Conservation (phyloP, 257 asterid genomes). For the Solanum megistacrolobum region DNA sequence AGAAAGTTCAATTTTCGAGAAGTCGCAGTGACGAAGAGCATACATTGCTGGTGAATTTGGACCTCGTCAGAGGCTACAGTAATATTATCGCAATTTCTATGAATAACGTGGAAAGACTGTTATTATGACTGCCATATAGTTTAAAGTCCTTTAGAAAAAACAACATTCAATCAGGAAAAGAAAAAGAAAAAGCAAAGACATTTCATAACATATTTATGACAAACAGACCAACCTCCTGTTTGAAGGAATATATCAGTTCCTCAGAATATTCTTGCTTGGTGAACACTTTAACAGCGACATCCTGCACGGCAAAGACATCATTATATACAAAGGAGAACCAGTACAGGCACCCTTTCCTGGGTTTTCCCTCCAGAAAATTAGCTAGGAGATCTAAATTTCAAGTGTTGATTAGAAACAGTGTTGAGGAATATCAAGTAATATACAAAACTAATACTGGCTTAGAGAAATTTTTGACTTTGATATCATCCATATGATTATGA, state of each 20-base stretch:
- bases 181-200: background rate
- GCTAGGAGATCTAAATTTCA: background rate
- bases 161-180: background rate
- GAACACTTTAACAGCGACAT: conserved; percentile 94
- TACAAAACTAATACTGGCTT: background rate
- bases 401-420: background rate
- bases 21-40: background rate
- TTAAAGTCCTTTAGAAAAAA: background rate
- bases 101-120: background rate
- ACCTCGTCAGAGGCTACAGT: background rate
- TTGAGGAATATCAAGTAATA: background rate
- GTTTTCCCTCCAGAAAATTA: background rate
- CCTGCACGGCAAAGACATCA: conserved; percentile 38
- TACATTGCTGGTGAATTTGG: background rate
- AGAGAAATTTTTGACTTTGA: background rate
- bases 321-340: conserved; percentile 8
- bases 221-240: conserved; percentile 68
- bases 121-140: background rate
- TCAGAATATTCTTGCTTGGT: conserved; percentile 83
- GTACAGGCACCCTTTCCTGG: background rate
- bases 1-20: background rate
- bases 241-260: conserved; percentile 65
- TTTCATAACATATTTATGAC: background rate
- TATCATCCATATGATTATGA: background rate
- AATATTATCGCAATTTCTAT: background rate